Evolutionary conservation across 2,329 filamentous ascomycete genomes (phyloP).

Genomic region (Microthyrium microscopicum): DNA sequence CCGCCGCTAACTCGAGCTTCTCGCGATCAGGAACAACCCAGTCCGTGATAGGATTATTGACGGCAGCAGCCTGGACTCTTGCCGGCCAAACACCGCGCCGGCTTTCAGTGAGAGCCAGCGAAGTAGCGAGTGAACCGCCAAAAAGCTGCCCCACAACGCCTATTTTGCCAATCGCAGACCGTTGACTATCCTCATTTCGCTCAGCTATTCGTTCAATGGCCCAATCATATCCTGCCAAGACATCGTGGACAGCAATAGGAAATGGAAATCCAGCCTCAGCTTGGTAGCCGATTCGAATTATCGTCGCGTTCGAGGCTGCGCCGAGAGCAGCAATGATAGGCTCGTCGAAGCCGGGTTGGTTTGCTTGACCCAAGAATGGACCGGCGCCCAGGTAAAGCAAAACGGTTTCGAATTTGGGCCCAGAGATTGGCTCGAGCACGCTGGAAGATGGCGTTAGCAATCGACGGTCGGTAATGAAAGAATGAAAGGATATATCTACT

Average conservation of each 20-base stretch:
- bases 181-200: background rate
- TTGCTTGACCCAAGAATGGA: no score
- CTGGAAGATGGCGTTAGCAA: no score
- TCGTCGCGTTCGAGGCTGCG: slow-evolving; percentile 20
- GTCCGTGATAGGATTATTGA: slow-evolving; percentile 31
- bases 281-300: slow-evolving; percentile 31
- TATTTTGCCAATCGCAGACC: slow-evolving; percentile 11
- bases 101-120: slow-evolving; percentile 34
- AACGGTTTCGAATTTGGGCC: no score
- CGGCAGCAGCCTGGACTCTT: slow-evolving; percentile 27
- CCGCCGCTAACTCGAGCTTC: slow-evolving; percentile 7
- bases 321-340: slow-evolving; percentile 19
- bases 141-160: slow-evolving; percentile 31
- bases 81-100: slow-evolving; percentile 17
- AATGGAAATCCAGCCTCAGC: slow-evolving; percentile 20
- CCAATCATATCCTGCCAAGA: slow-evolving; percentile 31
- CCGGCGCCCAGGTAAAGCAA: no score
- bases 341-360: no score
- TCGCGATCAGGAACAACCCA: slow-evolving; percentile 27
- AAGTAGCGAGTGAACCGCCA: slow-evolving; percentile 30
- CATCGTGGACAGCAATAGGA: slow-evolving; percentile 31
- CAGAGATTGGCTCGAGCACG: no score
- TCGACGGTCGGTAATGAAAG: no score
- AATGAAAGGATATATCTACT: no score
- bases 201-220: slow-evolving; percentile 21